Evolutionary conservation across 495 filamentous ascomycete genomes (phyloP).

Genomic region (Talaromyces borbonicus): DNA sequence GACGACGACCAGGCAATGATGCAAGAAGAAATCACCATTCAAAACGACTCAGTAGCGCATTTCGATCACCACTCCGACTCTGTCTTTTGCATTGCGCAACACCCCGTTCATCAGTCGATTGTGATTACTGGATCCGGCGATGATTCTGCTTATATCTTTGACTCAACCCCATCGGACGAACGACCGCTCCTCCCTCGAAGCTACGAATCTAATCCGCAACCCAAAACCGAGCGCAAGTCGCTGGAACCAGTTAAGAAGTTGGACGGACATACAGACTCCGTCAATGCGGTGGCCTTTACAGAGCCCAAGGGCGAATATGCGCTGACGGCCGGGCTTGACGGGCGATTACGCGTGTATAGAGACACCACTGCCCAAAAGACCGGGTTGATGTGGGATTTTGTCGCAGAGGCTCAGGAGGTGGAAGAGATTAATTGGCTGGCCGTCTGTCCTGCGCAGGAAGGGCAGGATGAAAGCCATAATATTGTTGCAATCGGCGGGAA

Average conservation of each 20-base stretch:
- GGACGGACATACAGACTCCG: conserved; percentile 80
- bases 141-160: conserved; percentile 72
- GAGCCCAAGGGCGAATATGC: conserved; percentile 73
- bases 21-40: conserved; percentile 62
- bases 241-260: conserved; percentile 57
- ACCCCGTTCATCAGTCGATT: conserved; percentile 67
- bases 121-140: conserved; percentile 86
- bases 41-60: conserved; percentile 87
- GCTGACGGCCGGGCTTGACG: conserved; percentile 81
- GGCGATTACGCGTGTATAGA: conserved; percentile 49
- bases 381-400: conserved; percentile 47
- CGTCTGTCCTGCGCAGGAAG: conserved; percentile 55
- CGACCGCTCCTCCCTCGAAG: conserved; percentile 60
- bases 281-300: conserved; percentile 79
- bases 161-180: conserved; percentile 48
- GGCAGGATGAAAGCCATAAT: conserved; percentile 55
- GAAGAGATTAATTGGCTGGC: conserved; percentile 90
- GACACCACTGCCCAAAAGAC: conserved; percentile 29
- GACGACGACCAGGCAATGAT: conserved; percentile 45
- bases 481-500: conserved; percentile 81
- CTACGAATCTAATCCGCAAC: conserved; percentile 58
- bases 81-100: conserved; percentile 87
- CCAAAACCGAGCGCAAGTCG: conserved; percentile 46
- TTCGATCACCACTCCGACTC: conserved; percentile 83
- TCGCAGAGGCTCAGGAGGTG: conserved; percentile 71